Evolutionary conservation across 768 basidiomycete species (phyloP), one percentile per base, ranked within the genome.

Genomic region (Tylopilus rubrobrunneus): DNA sequence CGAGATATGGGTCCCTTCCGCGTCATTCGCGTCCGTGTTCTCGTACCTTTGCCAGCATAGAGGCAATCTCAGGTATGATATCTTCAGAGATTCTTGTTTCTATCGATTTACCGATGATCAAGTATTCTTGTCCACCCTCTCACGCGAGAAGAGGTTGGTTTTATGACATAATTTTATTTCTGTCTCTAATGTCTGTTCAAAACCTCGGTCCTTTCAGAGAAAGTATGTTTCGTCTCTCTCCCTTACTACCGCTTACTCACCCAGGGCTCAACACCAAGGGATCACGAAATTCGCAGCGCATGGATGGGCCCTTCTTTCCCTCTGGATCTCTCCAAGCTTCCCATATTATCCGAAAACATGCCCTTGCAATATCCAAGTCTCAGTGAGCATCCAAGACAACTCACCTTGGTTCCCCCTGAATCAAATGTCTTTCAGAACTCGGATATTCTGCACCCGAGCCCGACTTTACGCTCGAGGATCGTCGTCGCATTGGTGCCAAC

Each of bases 111-210:
- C 9, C n/a, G 7, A 17, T 12, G n/a, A 42, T 5, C n/a, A 49
- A 91, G 89, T 58, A 76, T 91, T 39, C 74, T 90, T 2, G 77
- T 90, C 0, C 88, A 90, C 65, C 89, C 89, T 0, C 68, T 90
- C 43, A 90, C 89, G 11, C 76, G 78, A 31, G 85, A 89, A 61
- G 68, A 83, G 75, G 88, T 87, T 56, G 48, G 82, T 71, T 17
- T 23, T 12, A 23, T 27, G 15, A 25, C 9, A 37, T 19, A 15
- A 21, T 39, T 12, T 40, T 17, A 5, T 25, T 28, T 23, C 2
- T 25, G 9, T 3, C 33, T 34, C 49, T 47, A 23, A 42, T 11
- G n/a, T 9, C 8, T 17, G 2, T 28, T 29, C 7, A 6, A 0
- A 42, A 46, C 64, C 33, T 15, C 11, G 34, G 46, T 43, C 0